A percentile compares a stretch with the other conserved stretches of the same genome.
Conservation (phyloP, 179 eudicot genomes). For the Beta corolliflora region DNA sequence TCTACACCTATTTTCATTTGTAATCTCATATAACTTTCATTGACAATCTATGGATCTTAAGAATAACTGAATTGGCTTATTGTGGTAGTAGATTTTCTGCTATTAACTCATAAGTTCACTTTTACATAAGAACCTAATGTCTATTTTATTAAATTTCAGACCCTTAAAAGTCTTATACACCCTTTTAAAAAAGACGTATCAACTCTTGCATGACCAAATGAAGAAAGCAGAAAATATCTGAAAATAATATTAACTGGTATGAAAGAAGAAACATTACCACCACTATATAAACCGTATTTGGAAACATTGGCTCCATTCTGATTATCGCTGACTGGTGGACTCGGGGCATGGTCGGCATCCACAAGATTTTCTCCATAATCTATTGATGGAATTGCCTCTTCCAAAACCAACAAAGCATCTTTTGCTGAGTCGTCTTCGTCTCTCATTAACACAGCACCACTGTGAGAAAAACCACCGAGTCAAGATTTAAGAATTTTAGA, state of each 20-base stretch:
- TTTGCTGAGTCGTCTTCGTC: slow-evolving; percentile 34
- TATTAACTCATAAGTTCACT: neutral
- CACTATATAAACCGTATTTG: slow-evolving; percentile 24
- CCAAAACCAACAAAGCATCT: slow-evolving; percentile 28
- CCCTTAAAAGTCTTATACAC: neutral
- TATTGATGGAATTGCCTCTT: slow-evolving; percentile 28
- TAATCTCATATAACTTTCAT: neutral
- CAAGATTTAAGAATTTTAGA: neutral
- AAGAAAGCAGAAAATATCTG: neutral
- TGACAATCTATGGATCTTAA: neutral
- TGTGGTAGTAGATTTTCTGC: neutral
- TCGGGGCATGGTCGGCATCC: slow-evolving; percentile 35
- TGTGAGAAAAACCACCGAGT: slow-evolving; percentile 31
- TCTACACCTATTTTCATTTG: neutral
- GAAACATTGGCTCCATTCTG: slow-evolving; percentile 30
- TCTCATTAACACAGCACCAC: slow-evolving; percentile 38
- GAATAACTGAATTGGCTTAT: neutral
- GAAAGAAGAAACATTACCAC: slow-evolving; percentile 25
- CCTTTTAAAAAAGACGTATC: neutral
- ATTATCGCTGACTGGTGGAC: slow-evolving; percentile 29
- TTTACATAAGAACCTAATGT: neutral
- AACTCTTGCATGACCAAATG: neutral
- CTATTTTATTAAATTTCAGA: no score
- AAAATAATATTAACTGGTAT: neutral
- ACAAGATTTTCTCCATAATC: slow-evolving; percentile 31